Base-by-base conservation (phyloP, 1,139 yeast genomes). In the Yamadazyma siamensis region DNA sequence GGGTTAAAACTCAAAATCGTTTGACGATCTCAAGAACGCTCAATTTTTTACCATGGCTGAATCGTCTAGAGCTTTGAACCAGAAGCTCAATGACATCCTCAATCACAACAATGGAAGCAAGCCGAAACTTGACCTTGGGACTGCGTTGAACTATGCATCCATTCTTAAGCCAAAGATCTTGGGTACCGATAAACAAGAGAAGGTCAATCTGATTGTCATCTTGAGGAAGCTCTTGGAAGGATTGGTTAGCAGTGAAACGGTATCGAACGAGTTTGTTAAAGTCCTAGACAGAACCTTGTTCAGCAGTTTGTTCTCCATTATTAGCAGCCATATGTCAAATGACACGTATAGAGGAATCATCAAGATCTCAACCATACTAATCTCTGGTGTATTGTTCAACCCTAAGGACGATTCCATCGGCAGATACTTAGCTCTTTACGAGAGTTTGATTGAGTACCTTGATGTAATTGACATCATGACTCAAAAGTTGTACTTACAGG, bases 151-250 rank as follows among this genome's bases (percentile, higher is more conserved):
- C 30, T 67, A 64, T 47, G 67, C 70, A 26, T 41, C 53, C 15
- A 50, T 56, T 5, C 56, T 72, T 24, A 57, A 59, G 34, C 33
- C 54, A 9, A 64, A 67, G 28, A 68, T 72, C 29, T 49, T 67
- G 34, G 75, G 75, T 10, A 59, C 59, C 34, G 74, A 69, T 40
- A 71, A 71, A 39, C 70, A 70, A 41, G 78, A 72, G 39, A 71
- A 69, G 43, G 73, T 72, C 34, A 74, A 74, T 47, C 62, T 71
- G 13, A 72, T 75, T 8, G 75, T 74, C 10, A 75, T 74, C 6
- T 54, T 75, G 34, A 76, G 79, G 20, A 75, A 72, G 43, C 56
- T 71, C 21, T 55, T 74, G 32, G 80, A 75, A 34, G 64, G 67
- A 38, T 50, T 66, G 15, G 50, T 58, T 17, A 59, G 65, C 6